Evolutionary conservation across 1,139 yeast species (phyloP).

Genomic region (Hansenula sp.): DNA sequence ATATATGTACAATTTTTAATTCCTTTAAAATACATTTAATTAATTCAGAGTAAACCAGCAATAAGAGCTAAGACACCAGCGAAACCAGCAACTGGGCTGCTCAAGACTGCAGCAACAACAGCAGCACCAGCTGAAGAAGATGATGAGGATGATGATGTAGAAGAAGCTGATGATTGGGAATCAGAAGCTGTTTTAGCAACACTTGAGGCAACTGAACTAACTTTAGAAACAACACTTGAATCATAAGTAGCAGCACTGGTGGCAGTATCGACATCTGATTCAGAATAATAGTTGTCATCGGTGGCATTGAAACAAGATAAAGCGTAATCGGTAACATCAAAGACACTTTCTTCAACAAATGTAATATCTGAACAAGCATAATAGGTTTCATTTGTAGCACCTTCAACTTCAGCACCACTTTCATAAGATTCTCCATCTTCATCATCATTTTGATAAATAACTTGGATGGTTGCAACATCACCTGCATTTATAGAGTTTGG

Average conservation of each 20-base stretch:
- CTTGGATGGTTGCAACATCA: conserved; percentile 36
- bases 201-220: conserved; percentile 13
- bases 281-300: conserved; percentile 28
- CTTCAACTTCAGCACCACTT: conserved; percentile 17
- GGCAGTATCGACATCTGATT: conserved; percentile 19
- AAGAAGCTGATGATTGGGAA: conserved; percentile 2
- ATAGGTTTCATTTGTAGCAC: conserved; percentile 26
- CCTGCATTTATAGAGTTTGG: conserved; percentile 31
- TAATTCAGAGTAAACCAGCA: conserved; percentile 3
- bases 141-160: conserved; percentile 5
- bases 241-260: conserved; percentile 18
- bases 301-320: conserved; percentile 36
- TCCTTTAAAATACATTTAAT: too few species aligned
- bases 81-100: conserved; percentile 14
- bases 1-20: too few species aligned
- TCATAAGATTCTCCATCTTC: conserved; percentile 24
- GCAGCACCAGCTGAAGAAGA: conserved; percentile 11
- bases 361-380: conserved; percentile 36
- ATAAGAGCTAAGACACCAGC: conserved; percentile 17
- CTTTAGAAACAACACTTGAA: conserved; percentile 10
- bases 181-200: conserved; percentile 10
- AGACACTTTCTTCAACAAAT: conserved; percentile 33
- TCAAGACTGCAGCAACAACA: conserved; percentile 9
- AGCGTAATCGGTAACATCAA: conserved; percentile 29
- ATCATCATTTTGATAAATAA: conserved; percentile 32